These are phyloP conservation scores for Eudorina sp. DNA, from an alignment of 139 green algal genomes.

Conservation along the genomic window DNA sequence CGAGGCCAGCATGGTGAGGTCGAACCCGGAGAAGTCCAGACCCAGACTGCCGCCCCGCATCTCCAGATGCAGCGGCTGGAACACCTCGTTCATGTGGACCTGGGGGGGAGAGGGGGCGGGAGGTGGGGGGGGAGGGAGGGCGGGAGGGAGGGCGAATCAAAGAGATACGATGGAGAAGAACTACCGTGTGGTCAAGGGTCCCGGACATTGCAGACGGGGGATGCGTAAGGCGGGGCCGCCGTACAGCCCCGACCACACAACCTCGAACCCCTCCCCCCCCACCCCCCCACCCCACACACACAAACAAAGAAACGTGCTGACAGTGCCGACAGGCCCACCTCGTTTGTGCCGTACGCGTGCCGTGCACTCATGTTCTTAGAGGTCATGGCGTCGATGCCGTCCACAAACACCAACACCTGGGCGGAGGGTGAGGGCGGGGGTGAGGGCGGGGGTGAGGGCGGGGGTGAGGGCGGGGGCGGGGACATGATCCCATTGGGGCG, in stretches of 20 bases:
- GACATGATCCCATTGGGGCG: too few species aligned
- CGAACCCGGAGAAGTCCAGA: constrained; percentile 70
- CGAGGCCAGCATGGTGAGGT: constrained; percentile 50
- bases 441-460: neutral
- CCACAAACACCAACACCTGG: constrained; percentile 69
- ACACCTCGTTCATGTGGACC: constrained; percentile 55
- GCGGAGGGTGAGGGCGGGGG: neutral
- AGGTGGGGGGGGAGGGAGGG: neutral
- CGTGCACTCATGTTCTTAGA: constrained; percentile 64
- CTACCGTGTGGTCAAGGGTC: too few species aligned
- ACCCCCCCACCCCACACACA: too few species aligned
- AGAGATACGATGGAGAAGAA: too few species aligned
- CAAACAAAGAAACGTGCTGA: too few species aligned
- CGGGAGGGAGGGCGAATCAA: too few species aligned
- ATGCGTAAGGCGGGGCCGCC: too few species aligned
- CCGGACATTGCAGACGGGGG: too few species aligned
- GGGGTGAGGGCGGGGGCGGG: too few species aligned
- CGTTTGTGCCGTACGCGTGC: constrained; percentile 58
- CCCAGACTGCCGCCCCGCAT: constrained; percentile 67
- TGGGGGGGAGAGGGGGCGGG: constrained; percentile 3
- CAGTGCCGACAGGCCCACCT: too few species aligned
- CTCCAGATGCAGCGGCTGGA: constrained; percentile 68
- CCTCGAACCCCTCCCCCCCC: too few species aligned
- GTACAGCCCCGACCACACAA: too few species aligned
- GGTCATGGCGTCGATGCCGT: constrained; percentile 77